Base-by-base conservation (phyloP, 495 filamentous ascomycete genomes). In the Penicillium cinerascens region DNA sequence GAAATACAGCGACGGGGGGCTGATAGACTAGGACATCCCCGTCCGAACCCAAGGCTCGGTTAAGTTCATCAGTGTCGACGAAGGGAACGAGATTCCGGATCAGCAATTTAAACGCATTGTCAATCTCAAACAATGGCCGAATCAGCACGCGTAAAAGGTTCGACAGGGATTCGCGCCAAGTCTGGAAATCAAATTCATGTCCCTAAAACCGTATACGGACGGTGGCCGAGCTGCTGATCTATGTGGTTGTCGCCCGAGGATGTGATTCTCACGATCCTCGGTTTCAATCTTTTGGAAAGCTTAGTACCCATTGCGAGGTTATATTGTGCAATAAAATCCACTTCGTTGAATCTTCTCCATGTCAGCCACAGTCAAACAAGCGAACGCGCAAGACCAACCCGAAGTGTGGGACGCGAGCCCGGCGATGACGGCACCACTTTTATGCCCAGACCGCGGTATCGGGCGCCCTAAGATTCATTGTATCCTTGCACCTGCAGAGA, bases 401-500 rank as follows among this genome's bases (percentile, higher is more conserved):
- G 29, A 56, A 57, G 44, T 55, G 52, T 55, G 63, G 60, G 52
- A 66, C 60, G 63, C 52, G 60, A 59, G 8, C 17, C 38, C n/a
- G 44, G 49, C 33, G 39, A 66, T 66, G 63, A 66, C 60, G 60
- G 60, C 63, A 63, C 63, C 49, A 45, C 49, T 44, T 48, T 39
- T 40, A 47, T 27, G 55, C 45, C 47, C 53, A 51, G 54, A 8
- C 39, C 13, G 33, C 23, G 35, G 38, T 33, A 13, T 16, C 36
- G 29, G 27, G 29, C 43, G 46, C 33, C 27, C 23, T 17, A 15
- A 52, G 39, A 33, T 43, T n/a, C 26, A 29, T 45, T 37, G 20
- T 29, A 47, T 55, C 42, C 46, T 51, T 58, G 49, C 42, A 49
- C 51, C 47, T 52, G 44, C 51, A 57, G 56, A 33, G 9, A 23